Evolutionary conservation across 208 protist species (phyloP).

Genomic region (Trichomonas gallinae): DNA sequence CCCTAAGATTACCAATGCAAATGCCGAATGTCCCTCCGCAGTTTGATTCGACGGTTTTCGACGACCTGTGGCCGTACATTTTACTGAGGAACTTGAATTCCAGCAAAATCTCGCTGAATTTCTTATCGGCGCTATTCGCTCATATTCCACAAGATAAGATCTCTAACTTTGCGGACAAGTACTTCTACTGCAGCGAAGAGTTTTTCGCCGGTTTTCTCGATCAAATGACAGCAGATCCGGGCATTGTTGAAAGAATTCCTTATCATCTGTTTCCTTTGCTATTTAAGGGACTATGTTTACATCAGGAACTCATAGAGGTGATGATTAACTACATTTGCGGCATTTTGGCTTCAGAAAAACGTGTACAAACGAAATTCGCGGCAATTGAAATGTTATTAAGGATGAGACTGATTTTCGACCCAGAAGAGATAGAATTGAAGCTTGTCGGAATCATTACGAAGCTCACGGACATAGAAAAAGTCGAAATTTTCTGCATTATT

Average conservation of each 20-base stretch:
- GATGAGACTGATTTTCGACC: background rate
- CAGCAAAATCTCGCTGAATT: background rate
- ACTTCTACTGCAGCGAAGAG: background rate
- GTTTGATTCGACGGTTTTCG: background rate
- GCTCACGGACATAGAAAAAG: background rate
- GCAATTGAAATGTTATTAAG: background rate
- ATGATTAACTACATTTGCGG: background rate
- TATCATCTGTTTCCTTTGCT: background rate
- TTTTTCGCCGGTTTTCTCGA: background rate
- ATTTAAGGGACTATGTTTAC: background rate
- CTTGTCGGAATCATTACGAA: background rate
- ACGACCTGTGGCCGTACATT: background rate
- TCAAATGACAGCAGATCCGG: background rate
- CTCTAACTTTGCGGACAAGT: background rate
- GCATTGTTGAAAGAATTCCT: background rate
- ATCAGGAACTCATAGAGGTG: background rate
- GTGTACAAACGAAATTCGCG: background rate
- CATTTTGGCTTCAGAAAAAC: background rate
- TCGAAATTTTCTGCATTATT: background rate
- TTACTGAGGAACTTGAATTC: background rate
- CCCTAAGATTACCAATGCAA: background rate
- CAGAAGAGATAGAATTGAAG: background rate
- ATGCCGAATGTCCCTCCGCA: background rate
- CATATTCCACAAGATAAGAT: background rate
- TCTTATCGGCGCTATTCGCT: background rate